These are phyloP conservation scores for Chaetomium tenue DNA, from an alignment of 495 filamentous ascomycete species.

Conservation along the genomic window DNA sequence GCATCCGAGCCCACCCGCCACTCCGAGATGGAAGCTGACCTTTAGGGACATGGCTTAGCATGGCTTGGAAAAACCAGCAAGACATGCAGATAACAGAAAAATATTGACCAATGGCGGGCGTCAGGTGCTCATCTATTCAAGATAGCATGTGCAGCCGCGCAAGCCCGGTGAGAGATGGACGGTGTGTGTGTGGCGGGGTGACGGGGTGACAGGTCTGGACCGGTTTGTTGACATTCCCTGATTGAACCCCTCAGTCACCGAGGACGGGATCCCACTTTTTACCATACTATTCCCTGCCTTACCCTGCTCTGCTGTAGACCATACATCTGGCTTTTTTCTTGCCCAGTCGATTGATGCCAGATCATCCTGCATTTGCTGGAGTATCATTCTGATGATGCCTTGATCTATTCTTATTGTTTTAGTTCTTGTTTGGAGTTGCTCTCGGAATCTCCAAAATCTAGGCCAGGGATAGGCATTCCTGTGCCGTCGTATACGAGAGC, in stretches of 20 bases:
- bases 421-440: not conserved
- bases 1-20: not conserved
- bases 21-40: not conserved
- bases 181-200: not conserved
- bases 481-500: slow-evolving; percentile 10
- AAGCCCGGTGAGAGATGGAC: not conserved
- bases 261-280: not conserved
- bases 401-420: slow-evolving; percentile 3
- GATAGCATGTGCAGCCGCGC: not conserved
- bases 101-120: slow-evolving; percentile 1
- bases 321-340: not conserved
- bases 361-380: slow-evolving; percentile 10
- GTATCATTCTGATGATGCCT: not conserved
- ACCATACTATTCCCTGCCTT: not conserved
- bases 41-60: too few relatives aligned
- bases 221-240: slow-evolving; percentile 20
- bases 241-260: slow-evolving; percentile 1
- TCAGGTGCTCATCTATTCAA: not conserved
- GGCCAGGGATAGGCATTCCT: not conserved
- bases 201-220: not conserved
- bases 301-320: slow-evolving; percentile 6
- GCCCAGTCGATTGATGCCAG: slow-evolving; percentile 12
- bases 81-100: not conserved
- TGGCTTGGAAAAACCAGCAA: not conserved
- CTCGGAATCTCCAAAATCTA: not conserved